Percentiles rank a stretch among this genome's conserved stretches.
Conservation (phyloP, 139 green algal species). For the Tetraselmis chui region DNA sequence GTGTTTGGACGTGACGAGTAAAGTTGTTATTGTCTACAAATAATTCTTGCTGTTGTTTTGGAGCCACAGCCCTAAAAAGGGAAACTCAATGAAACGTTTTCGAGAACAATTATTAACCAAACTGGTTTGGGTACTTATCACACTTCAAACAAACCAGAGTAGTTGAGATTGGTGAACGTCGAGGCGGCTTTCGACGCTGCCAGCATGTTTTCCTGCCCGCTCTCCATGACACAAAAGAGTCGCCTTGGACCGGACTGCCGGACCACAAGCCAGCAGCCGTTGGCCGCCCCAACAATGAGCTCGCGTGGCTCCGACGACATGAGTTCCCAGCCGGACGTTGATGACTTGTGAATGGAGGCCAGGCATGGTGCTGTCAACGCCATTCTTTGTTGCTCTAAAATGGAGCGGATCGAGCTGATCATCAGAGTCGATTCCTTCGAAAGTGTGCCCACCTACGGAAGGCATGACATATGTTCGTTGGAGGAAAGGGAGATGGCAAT, state of each 20-base stretch:
- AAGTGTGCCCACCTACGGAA: neutral
- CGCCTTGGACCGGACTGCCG: neutral
- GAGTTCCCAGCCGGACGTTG: neutral
- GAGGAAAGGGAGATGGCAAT: too few species aligned
- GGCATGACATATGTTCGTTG: too few species aligned
- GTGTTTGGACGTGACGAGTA: too few species aligned
- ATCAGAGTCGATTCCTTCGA: neutral
- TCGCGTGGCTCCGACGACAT: neutral
- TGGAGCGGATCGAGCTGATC: neutral
- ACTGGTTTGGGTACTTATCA: too few species aligned
- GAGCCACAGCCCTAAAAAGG: too few species aligned
- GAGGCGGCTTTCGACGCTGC: neutral
- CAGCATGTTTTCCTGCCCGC: neutral
- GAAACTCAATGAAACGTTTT: too few species aligned
- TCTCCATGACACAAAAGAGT: neutral
- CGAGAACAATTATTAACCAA: too few species aligned
- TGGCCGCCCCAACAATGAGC: neutral
- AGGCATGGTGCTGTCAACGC: neutral
- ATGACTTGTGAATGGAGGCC: neutral
- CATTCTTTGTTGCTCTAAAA: neutral
- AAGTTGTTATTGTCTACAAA: too few species aligned
- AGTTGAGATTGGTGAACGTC: neutral
- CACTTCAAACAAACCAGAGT: neutral
- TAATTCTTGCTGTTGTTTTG: too few species aligned
- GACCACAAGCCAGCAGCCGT: neutral